phyloP scores from a whole-genome alignment of 2,329 filamentous ascomycete genomes.

The Chaetomiaceae sp. region DNA sequence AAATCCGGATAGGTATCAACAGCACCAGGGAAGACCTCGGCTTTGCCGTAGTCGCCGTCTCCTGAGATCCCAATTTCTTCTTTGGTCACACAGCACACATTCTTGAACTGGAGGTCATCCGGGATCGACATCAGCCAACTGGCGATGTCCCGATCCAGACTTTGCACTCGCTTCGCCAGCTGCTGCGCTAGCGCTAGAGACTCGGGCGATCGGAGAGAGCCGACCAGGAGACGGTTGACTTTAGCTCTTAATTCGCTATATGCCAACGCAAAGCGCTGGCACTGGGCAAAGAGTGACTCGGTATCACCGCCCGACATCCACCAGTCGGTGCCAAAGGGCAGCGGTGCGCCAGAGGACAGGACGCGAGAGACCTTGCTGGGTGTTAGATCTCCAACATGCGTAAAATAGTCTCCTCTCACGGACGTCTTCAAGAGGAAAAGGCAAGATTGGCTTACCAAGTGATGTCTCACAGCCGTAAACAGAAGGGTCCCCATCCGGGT shows the following conservation, averaged over 20 bases:
- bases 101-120: slow-evolving; percentile 44
- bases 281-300: slow-evolving; percentile 43
- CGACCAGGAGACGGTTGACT: slow-evolving; percentile 45
- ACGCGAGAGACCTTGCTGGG: slow-evolving; percentile 49
- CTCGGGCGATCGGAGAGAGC: slow-evolving; percentile 43
- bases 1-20: slow-evolving; percentile 57
- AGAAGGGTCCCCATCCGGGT: slow-evolving; percentile 51
- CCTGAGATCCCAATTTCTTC: slow-evolving; percentile 38
- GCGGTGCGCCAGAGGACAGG: slow-evolving; percentile 48
- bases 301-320: slow-evolving; percentile 52
- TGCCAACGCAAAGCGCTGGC: slow-evolving; percentile 49
- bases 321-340: slow-evolving; percentile 53
- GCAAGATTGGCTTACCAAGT: slow-evolving; percentile 45
- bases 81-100: slow-evolving; percentile 48
- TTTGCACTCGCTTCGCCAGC: slow-evolving; percentile 48
- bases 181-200: slow-evolving; percentile 47
- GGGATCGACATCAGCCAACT: slow-evolving; percentile 50
- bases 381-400: slow-evolving; percentile 5
- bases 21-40: slow-evolving; percentile 56
- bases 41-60: slow-evolving; percentile 46
- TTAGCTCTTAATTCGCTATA: slow-evolving; percentile 51
- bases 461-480: slow-evolving; percentile 56
- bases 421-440: too few relatives aligned
- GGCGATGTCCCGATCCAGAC: slow-evolving; percentile 49
- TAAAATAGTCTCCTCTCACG: background rate